phyloP scores from a whole-genome alignment of 306 rosid genomes.

The Hylodesmum podocarpum region DNA sequence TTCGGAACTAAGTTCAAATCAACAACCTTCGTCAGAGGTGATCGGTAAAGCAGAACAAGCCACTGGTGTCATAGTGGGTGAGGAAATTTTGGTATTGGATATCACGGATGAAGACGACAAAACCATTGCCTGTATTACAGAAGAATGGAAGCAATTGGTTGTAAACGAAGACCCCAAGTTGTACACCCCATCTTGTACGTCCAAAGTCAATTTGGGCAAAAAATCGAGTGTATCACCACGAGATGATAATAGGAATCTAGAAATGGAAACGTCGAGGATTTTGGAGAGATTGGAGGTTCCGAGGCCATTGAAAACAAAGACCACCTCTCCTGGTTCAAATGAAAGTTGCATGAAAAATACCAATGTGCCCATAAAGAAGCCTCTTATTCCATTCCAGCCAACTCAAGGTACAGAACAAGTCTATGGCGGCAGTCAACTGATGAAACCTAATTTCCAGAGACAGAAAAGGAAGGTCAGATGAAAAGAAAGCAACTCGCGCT shows the following conservation, averaged over 20 bases:
- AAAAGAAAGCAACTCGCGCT: slow-evolving; percentile 22
- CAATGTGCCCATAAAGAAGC: slow-evolving; percentile 41
- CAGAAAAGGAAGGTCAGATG: slow-evolving; percentile 58
- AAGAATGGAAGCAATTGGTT: slow-evolving; percentile 81
- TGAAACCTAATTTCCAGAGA: slow-evolving; percentile 73
- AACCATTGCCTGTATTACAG: slow-evolving; percentile 47
- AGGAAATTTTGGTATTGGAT: slow-evolving; percentile 24
- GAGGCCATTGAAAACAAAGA: slow-evolving; percentile 51
- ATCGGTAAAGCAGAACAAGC: slow-evolving; percentile 32
- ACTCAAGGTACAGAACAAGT: slow-evolving; percentile 42
- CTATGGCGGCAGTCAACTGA: slow-evolving; percentile 46
- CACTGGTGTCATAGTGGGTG: slow-evolving; percentile 19
- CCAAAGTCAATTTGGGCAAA: slow-evolving; percentile 48
- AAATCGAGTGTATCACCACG: slow-evolving; percentile 36
- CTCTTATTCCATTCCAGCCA: slow-evolving; percentile 47
- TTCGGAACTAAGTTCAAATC: slow-evolving; percentile 41
- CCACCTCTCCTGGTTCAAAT: slow-evolving; percentile 34
- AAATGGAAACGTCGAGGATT: slow-evolving; percentile 69
- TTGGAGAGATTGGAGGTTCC: slow-evolving; percentile 83
- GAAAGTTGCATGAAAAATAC: slow-evolving; percentile 41
- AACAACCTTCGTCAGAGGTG: slow-evolving; percentile 34
- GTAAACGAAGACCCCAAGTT: slow-evolving; percentile 53
- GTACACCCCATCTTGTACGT: slow-evolving; percentile 45
- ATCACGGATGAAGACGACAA: slow-evolving; percentile 37
- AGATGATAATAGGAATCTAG: slow-evolving; percentile 51